Evolutionary conservation across 257 asterid genomes (phyloP).

Genomic region (Rhazya stricta): DNA sequence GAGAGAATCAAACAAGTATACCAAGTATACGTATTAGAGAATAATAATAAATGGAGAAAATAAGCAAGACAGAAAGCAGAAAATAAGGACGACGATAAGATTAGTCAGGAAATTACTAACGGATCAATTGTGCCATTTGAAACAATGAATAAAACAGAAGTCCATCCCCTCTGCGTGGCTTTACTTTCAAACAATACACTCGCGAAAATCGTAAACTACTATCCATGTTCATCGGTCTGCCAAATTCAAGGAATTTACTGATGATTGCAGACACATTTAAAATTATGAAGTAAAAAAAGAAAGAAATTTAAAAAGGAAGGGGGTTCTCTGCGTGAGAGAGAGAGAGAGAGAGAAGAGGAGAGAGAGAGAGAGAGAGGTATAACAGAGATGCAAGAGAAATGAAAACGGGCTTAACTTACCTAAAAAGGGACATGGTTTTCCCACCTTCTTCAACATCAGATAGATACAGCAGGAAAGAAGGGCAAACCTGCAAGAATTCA

Average conservation of each 20-base stretch:
- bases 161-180: slow-evolving; percentile 92
- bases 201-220: slow-evolving; percentile 47
- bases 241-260: slow-evolving; percentile 17
- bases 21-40: too few species aligned
- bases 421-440: slow-evolving; percentile 93
- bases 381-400: slow-evolving; percentile 5
- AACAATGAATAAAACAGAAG: slow-evolving; percentile 78
- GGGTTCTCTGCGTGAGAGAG: not conserved
- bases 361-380: not conserved
- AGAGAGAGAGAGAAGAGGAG: not conserved
- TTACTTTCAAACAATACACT: slow-evolving; percentile 75
- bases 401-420: slow-evolving; percentile 32
- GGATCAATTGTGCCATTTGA: slow-evolving; percentile 83
- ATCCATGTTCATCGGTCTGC: slow-evolving; percentile 75
- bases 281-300: not conserved
- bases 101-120: slow-evolving; percentile 28
- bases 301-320: too few species aligned
- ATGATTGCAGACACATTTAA: not conserved
- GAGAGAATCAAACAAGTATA: not conserved
- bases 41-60: not conserved
- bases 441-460: slow-evolving; percentile 98
- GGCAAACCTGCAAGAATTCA: slow-evolving; percentile 48
- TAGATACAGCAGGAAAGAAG: slow-evolving; percentile 84
- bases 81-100: not conserved
- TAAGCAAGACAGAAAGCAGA: not conserved